Conservation (phyloP, 106 monocot genomes). For the Vanilla planifolia region DNA sequence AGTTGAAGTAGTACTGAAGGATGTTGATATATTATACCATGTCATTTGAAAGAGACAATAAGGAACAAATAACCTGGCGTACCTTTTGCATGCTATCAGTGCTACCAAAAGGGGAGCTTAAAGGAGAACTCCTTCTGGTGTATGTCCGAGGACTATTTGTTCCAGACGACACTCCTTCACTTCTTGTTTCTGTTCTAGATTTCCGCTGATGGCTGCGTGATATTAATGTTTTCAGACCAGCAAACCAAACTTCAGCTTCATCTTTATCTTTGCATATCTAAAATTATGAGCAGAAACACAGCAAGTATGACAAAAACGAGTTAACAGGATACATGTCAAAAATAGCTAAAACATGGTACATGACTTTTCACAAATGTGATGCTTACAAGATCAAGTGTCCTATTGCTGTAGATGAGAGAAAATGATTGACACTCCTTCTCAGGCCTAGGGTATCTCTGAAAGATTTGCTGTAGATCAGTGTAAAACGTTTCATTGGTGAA, state of each 20-base stretch:
- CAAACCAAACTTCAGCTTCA: slow-evolving; percentile 99
- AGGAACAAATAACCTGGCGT: slow-evolving; percentile 2
- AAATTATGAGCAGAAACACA: not conserved
- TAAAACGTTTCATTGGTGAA: not conserved
- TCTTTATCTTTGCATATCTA: slow-evolving; percentile 99
- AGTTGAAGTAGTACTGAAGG: slow-evolving; percentile 11
- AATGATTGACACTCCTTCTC: slow-evolving; percentile 99
- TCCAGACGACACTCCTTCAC: slow-evolving; percentile 81
- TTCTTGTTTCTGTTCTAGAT: slow-evolving; percentile 81
- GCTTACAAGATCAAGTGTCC: slow-evolving; percentile 93
- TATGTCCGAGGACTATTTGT: slow-evolving; percentile 79
- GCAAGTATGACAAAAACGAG: not conserved
- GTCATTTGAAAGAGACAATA: slow-evolving; percentile 5
- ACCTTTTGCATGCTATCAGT: slow-evolving; percentile 81
- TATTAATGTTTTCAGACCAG: slow-evolving; percentile 91
- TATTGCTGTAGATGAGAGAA: slow-evolving; percentile 87
- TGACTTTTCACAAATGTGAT: not conserved
- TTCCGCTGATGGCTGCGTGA: slow-evolving; percentile 71
- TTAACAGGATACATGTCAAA: slow-evolving; percentile 26
- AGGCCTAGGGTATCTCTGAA: slow-evolving; percentile 93
- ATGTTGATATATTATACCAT: slow-evolving; percentile 5
- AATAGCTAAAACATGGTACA: slow-evolving; percentile 19
- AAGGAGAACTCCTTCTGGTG: slow-evolving; percentile 62
- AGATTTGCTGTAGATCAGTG: slow-evolving; percentile 63
- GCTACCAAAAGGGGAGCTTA: slow-evolving; percentile 74